Percentiles rank a stretch among this genome's conserved stretches.
These are phyloP conservation scores for Aspergillus panamensis DNA, from an alignment of 495 filamentous ascomycete genomes.

Conservation along the genomic window DNA sequence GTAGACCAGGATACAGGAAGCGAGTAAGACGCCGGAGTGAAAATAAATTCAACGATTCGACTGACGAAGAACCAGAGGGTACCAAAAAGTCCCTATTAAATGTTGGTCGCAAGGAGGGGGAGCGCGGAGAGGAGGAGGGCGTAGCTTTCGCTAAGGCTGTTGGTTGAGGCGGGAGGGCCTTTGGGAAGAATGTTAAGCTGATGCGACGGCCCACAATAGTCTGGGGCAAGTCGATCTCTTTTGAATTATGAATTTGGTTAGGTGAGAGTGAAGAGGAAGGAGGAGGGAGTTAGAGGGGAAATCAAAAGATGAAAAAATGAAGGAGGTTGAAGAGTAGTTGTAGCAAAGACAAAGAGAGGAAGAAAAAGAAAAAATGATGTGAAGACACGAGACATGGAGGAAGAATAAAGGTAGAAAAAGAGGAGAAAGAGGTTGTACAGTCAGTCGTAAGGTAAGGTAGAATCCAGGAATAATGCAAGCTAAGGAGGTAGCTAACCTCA, in stretches of 20 bases:
- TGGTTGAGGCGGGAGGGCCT: slow-evolving; percentile 18
- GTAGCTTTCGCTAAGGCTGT: slow-evolving; percentile 13
- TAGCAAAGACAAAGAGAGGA: neutral
- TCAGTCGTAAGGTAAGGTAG: slow-evolving; percentile 17
- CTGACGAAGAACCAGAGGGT: slow-evolving; percentile 3
- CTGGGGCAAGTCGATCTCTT: slow-evolving; percentile 15
- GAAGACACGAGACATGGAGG: too few species aligned
- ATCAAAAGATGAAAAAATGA: slow-evolving; percentile 9
- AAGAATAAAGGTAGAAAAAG: slow-evolving; percentile 12
- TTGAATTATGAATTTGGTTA: neutral
- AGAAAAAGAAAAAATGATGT: slow-evolving; percentile 9
- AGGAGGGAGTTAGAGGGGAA: neutral
- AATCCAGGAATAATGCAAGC: slow-evolving; percentile 19
- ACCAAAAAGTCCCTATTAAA: slow-evolving; percentile 1
- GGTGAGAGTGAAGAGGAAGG: neutral
- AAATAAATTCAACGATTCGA: slow-evolving; percentile 10
- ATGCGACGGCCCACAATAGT: slow-evolving; percentile 15
- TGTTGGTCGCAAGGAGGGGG: slow-evolving; percentile 6
- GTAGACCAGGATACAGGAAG: slow-evolving; percentile 12
- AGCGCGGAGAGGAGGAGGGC: slow-evolving; percentile 1
- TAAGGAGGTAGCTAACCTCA: slow-evolving; percentile 25
- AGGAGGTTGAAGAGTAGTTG: slow-evolving; percentile 4
- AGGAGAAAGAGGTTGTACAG: slow-evolving; percentile 25
- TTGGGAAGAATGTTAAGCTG: slow-evolving; percentile 16
- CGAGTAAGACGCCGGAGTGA: slow-evolving; percentile 7